Evolutionary conservation across 306 rosid species (phyloP).

Genomic region (Cyclanthera cordifolia): DNA sequence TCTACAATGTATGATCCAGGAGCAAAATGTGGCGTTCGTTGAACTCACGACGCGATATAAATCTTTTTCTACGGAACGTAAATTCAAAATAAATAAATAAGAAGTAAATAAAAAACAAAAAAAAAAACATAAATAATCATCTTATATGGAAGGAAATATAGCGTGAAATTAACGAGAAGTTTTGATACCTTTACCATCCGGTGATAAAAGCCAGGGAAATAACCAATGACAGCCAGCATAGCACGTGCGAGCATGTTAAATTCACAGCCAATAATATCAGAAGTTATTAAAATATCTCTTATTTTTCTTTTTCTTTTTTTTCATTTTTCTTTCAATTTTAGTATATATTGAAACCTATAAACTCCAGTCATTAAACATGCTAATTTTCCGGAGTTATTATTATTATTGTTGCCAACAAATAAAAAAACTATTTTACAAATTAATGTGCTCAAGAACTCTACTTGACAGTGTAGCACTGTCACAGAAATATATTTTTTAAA

Average conservation of each 20-base stretch:
- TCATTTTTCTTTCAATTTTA: no score
- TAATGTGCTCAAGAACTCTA: no score
- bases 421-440: no score
- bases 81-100: neutral
- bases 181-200: neutral
- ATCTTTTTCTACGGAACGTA: neutral
- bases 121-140: neutral
- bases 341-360: no score
- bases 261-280: constrained; percentile 6
- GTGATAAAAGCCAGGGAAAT: neutral
- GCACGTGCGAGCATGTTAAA: constrained; percentile 2
- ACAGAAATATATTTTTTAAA: no score
- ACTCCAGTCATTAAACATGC: no score
- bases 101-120: neutral
- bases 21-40: constrained; percentile 15
- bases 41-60: constrained; percentile 5
- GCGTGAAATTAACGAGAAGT: constrained; percentile 8
- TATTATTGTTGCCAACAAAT: no score
- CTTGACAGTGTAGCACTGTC: no score
- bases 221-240: neutral
- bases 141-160: neutral
- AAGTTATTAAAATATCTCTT: no score
- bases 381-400: no score
- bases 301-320: no score
- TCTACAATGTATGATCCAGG: constrained; percentile 5